Evolutionary conservation across 1,284 basidiomycete species (phyloP).

Genomic region (Leccinum angustisporum): DNA sequence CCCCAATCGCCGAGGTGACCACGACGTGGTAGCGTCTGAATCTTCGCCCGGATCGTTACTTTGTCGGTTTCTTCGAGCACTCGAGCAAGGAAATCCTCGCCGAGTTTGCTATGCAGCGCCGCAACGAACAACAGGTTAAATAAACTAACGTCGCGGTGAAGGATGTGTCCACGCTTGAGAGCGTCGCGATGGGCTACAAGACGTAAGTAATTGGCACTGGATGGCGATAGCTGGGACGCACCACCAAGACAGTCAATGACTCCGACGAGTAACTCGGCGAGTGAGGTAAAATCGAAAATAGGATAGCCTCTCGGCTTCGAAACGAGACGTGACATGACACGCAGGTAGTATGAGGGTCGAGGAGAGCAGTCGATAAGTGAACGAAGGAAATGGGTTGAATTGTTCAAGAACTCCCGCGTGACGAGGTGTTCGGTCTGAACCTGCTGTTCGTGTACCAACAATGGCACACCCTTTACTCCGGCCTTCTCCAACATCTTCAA

Average conservation of each 20-base stretch:
- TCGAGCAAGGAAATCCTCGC: not conserved
- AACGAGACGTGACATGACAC: not conserved
- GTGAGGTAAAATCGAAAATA: not conserved
- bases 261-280: not conserved
- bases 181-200: constrained; percentile 4
- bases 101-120: not conserved
- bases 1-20: not conserved
- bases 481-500: not conserved
- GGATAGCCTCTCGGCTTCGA: not conserved
- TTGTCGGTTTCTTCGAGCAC: not conserved
- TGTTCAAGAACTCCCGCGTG: not conserved
- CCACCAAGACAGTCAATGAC: not conserved
- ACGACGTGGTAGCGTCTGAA: not conserved
- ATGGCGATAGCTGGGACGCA: not conserved
- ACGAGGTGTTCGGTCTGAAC: not conserved
- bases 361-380: not conserved
- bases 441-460: not conserved
- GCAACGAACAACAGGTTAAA: constrained; percentile 5
- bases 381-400: not conserved
- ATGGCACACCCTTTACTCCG: not conserved
- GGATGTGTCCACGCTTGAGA: not conserved
- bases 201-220: not conserved
- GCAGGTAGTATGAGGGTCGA: not conserved
- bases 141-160: constrained; percentile 2
- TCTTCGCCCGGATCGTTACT: not conserved